Conservation (phyloP, 768 basidiomycete species). For the Antrodiella citrinella region DNA sequence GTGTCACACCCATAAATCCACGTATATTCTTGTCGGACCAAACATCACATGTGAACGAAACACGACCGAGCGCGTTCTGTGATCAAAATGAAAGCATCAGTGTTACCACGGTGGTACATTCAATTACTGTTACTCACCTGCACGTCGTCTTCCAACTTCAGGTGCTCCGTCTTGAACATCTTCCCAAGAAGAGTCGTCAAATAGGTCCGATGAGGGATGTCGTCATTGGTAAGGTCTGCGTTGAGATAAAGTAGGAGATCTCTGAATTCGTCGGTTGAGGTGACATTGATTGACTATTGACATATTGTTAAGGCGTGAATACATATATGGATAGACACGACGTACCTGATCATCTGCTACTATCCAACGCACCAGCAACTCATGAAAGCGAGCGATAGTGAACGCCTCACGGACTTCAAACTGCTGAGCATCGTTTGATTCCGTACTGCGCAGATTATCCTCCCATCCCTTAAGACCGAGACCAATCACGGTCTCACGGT, state of each 20-base stretch:
- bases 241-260: conserved; percentile 8
- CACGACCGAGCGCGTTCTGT: not conserved
- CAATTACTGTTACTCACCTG: not conserved
- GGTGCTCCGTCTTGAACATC: not conserved
- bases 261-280: conserved; percentile 5
- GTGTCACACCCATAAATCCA: conserved; percentile 35
- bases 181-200: conserved; percentile 1
- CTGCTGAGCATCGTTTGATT: not conserved
- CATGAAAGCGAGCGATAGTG: conserved; percentile 12
- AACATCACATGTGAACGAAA: conserved; percentile 9
- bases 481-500: not conserved
- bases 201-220: conserved; percentile 3
- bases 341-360: conserved; percentile 10
- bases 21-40: conserved; percentile 26
- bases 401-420: conserved; percentile 6
- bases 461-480: not conserved
- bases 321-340: not conserved
- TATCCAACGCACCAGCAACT: conserved; percentile 15
- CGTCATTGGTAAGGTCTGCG: conserved; percentile 1
- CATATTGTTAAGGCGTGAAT: not conserved
- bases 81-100: not conserved
- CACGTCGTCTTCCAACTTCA: not conserved
- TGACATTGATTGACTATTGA: conserved; percentile 6
- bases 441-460: not conserved
- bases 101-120: not conserved